Evolutionary conservation across 441 rosid genomes (phyloP).

Genomic region (Eruca vesicaria): DNA sequence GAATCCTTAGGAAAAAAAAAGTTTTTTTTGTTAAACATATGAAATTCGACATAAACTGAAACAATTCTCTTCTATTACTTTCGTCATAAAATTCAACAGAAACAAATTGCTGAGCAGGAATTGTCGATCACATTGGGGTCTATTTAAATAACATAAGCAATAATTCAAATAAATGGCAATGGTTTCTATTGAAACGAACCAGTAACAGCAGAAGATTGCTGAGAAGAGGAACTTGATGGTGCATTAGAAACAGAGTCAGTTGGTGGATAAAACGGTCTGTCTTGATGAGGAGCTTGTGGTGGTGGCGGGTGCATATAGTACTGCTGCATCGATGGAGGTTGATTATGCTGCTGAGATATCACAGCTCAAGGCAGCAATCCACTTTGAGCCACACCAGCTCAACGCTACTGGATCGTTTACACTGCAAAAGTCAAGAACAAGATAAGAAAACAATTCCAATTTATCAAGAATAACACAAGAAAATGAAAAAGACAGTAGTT

Average conservation of each 20-base stretch:
- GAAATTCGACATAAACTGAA: too few relatives aligned
- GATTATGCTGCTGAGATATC: constrained; percentile 88
- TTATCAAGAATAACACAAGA: constrained; percentile 1
- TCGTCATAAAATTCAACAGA: too few relatives aligned
- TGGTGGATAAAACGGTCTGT: constrained; percentile 53
- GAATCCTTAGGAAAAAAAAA: too few relatives aligned
- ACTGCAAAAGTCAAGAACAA: too few relatives aligned
- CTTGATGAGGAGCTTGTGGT: constrained; percentile 50
- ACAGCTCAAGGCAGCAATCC: constrained; percentile 88
- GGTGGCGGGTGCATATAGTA: constrained; percentile 74
- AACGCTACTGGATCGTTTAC: too few relatives aligned
- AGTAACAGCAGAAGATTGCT: constrained; percentile 16
- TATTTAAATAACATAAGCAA: background rate
- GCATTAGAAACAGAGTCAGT: constrained; percentile 28
- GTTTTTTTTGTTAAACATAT: too few relatives aligned
- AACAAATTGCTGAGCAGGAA: too few relatives aligned
- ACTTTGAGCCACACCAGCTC: constrained; percentile 59
- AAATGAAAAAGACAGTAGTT: background rate
- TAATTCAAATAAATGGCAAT: background rate
- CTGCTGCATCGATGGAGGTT: constrained; percentile 55
- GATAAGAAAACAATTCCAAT: too few relatives aligned
- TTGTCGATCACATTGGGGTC: constrained; percentile 22
- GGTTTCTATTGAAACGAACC: constrained; percentile 10
- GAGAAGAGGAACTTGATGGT: constrained; percentile 31
- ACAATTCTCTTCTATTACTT: too few relatives aligned